These are phyloP conservation scores for Backusella tuberculispora DNA, from an alignment of 192 early-diverging fungal genomes.

Conservation along the genomic window DNA sequence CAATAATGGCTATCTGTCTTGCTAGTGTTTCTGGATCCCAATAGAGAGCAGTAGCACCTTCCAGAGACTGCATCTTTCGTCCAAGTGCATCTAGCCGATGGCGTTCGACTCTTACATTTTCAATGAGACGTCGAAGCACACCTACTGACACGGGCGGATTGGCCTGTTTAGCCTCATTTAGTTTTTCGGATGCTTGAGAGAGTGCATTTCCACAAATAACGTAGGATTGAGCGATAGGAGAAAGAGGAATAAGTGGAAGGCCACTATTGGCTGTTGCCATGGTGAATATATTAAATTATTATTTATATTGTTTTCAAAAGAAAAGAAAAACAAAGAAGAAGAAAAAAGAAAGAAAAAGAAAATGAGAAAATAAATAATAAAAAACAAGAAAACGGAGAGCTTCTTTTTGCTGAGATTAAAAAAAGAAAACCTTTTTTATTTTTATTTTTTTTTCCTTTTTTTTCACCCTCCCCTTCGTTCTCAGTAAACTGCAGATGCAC, in stretches of 20 bases:
- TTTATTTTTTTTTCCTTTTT: too few species aligned
- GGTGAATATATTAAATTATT: background rate
- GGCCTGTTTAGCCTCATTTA: constrained; percentile 29
- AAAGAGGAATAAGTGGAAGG: constrained; percentile 54
- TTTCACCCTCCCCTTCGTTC: background rate
- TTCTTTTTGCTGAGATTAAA: background rate
- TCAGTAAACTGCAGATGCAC: constrained; percentile 1
- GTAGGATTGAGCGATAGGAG: constrained; percentile 48
- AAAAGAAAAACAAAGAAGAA: background rate
- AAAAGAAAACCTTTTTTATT: background rate
- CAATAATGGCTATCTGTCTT: constrained; percentile 54
- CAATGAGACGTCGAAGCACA: constrained; percentile 15
- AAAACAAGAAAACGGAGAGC: background rate
- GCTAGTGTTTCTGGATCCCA: constrained; percentile 56
- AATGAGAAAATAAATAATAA: background rate
- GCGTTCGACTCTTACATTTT: constrained; percentile 45
- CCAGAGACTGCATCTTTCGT: constrained; percentile 49
- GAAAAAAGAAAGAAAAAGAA: background rate
- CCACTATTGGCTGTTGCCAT: constrained; percentile 23
- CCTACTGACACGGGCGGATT: constrained; percentile 2
- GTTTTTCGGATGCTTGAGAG: constrained; percentile 25
- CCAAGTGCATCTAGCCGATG: constrained; percentile 48
- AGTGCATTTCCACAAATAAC: constrained; percentile 43
- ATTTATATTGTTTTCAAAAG: background rate
- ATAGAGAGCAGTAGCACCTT: constrained; percentile 40